phyloP scores from a whole-genome alignment of 768 basidiomycete species.

The Fibroporia radiculosa region DNA sequence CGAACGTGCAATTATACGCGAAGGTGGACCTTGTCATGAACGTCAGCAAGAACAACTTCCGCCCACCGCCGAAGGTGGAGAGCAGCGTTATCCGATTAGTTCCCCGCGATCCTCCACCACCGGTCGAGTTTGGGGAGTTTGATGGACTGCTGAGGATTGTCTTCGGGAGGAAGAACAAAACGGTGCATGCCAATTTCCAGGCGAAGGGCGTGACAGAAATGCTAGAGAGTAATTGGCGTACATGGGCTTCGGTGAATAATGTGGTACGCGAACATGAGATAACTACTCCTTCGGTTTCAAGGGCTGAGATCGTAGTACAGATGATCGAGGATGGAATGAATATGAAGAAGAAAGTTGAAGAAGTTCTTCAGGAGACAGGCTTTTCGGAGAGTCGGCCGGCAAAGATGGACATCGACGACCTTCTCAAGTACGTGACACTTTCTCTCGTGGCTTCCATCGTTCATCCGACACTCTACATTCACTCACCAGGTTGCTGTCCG shows the following conservation, averaged over 20 bases:
- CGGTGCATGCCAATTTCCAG: slow-evolving; percentile 79
- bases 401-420: slow-evolving; percentile 91
- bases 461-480: neutral
- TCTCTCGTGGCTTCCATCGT: neutral
- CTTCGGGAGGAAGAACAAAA: slow-evolving; percentile 88
- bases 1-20: slow-evolving; percentile 96
- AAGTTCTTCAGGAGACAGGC: slow-evolving; percentile 62
- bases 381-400: slow-evolving; percentile 75
- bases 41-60: slow-evolving; percentile 94
- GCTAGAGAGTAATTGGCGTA: slow-evolving; percentile 89
- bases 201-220: slow-evolving; percentile 94
- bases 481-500: slow-evolving; percentile 52
- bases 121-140: slow-evolving; percentile 94
- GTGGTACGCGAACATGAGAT: too few species aligned
- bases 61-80: slow-evolving; percentile 93
- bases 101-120: slow-evolving; percentile 92
- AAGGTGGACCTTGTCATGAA: slow-evolving; percentile 96
- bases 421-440: slow-evolving; percentile 63
- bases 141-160: slow-evolving; percentile 90
- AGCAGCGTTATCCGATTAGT: slow-evolving; percentile 86
- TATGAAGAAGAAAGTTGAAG: slow-evolving; percentile 66
- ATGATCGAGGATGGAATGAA: slow-evolving; percentile 61
- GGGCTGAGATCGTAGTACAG: slow-evolving; percentile 27
- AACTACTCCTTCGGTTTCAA: slow-evolving; percentile 16
- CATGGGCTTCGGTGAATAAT: slow-evolving; percentile 81